Evolutionary conservation across 805 yeast genomes (phyloP).

Genomic region (Pichia sporocuriosa): DNA sequence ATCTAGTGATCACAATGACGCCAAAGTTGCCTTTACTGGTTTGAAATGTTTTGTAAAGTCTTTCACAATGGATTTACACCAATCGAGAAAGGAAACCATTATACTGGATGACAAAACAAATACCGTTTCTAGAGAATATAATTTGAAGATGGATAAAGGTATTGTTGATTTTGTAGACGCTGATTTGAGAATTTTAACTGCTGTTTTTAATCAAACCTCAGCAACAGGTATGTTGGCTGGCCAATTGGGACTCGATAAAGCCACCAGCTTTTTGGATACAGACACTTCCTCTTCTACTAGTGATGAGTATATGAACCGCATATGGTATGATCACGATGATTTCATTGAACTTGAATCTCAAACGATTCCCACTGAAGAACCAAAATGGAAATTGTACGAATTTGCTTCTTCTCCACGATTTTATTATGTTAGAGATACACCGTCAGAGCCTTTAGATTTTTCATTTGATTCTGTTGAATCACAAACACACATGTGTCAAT

Average conservation of each 20-base stretch:
- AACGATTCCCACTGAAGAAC: slow-evolving; percentile 31
- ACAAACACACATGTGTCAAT: slow-evolving; percentile 58
- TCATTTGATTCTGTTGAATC: slow-evolving; percentile 54
- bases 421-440: slow-evolving; percentile 51
- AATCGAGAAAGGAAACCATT: slow-evolving; percentile 38
- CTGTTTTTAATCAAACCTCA: slow-evolving; percentile 54
- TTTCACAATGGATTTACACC: slow-evolving; percentile 63
- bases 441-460: slow-evolving; percentile 35
- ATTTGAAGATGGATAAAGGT: slow-evolving; percentile 61
- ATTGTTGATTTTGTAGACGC: slow-evolving; percentile 61
- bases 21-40: slow-evolving; percentile 56
- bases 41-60: slow-evolving; percentile 52
- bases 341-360: slow-evolving; percentile 62
- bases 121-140: slow-evolving; percentile 39
- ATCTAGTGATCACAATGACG: slow-evolving; percentile 32
- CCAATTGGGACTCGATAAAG: slow-evolving; percentile 24
- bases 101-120: slow-evolving; percentile 33
- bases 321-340: slow-evolving; percentile 74
- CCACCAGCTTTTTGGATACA: slow-evolving; percentile 13
- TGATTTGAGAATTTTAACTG: slow-evolving; percentile 61
- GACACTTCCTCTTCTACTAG: slow-evolving; percentile 15
- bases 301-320: slow-evolving; percentile 15
- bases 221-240: slow-evolving; percentile 36
- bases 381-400: slow-evolving; percentile 46
- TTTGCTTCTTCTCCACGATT: slow-evolving; percentile 48